Evolutionary conservation across 805 yeast species (phyloP), one percentile per base, ranked within the genome.

Genomic region (Sporopachydermia quercuum): DNA sequence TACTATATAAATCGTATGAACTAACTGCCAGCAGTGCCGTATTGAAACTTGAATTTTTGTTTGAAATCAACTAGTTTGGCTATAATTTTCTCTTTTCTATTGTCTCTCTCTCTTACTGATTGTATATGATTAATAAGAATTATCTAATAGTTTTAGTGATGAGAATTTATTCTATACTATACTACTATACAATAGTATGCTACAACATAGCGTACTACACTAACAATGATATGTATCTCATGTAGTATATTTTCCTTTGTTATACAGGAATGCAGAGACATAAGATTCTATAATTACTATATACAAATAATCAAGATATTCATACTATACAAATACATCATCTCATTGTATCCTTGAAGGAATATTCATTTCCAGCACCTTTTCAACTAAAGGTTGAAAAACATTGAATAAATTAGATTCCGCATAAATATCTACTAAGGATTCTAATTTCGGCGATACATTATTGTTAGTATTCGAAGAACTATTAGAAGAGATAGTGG

Each of bases 341-440:
- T 37, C 6, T 36, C 40, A 42, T 19, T 42, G 16, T 33, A 23
- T n/a, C 30, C 58, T 49, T 15, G 55, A 39, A 3, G 57, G 55
- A n/a, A 44, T 43, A 18, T 52, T 49, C 19, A 52, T 49, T 4
- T 50, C 51, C 16, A 65, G 39, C 1, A 66, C 50, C 36, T 58
- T 60, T 6, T 55, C 49, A 15, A 71, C 61, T n/a, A 78, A 69
- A 2, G 51, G 55, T 14, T 55, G 56, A 47, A 74, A 79, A 6
- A 70, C 52, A 4, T 65, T 62, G 23, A 59, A 59, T 45, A 68
- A 50, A 15, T 61, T 61, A 16, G 60, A 54, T 19, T 50, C 49
- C 3, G 33, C 27, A 42, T 60, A 58, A 23, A 45, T 45, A 18
- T 44, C 46, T 15, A 49, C 42, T 5, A 56, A 40, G 4, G 18